Base-by-base conservation (phyloP, 2,329 filamentous ascomycete species). In the Pseudogymnoascus sp. region DNA sequence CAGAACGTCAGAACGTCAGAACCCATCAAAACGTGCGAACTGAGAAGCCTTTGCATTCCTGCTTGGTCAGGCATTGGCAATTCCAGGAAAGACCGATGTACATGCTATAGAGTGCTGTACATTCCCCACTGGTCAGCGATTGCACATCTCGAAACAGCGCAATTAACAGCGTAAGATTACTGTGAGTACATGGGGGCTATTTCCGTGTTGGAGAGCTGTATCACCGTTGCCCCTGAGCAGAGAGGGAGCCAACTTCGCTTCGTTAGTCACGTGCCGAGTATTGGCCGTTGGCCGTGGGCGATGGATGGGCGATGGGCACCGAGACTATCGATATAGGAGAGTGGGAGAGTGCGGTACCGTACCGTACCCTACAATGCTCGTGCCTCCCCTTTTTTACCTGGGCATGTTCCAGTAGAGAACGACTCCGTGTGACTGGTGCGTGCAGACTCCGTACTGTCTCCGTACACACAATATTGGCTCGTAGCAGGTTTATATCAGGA, bases 151-250 rank as follows among this genome's bases (percentile, higher is more conserved):
- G 44, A 50, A 50, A 50, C 44, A 50, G 24, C 24, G 24, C 44
- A 50, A 50, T 50, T 6, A 50, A 50, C 44, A 50, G 44, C 21
- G 44, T 50, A 50, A 50, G 44, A 50, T 50, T 50, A 50, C 44
- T 26, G 24, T 50, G 44, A 50, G 44, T 50, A 29, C 42, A 29
- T 50, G 21, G 44, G 44, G 24, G 44, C 24, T 16, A 53, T 53
- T 29, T 53, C 24, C 24, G 44, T 53, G 44, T 53, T 53, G 44
- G 44, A 53, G 44, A 31, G 14, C 44, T 31, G 44, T 53, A 53
- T 53, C 26, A 53, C 47, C 31, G 47, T 31, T 53, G 24, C 47
- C 47, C 47, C 47, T 53, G 26, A 53, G 13, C 8, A 7, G 8
- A 33, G 10, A 19, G 4, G 6, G 8, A 33, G 2, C 40, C 21